phyloP scores from a whole-genome alignment of 2,329 filamentous ascomycete species.

The Pyrenochaeta sp. region DNA sequence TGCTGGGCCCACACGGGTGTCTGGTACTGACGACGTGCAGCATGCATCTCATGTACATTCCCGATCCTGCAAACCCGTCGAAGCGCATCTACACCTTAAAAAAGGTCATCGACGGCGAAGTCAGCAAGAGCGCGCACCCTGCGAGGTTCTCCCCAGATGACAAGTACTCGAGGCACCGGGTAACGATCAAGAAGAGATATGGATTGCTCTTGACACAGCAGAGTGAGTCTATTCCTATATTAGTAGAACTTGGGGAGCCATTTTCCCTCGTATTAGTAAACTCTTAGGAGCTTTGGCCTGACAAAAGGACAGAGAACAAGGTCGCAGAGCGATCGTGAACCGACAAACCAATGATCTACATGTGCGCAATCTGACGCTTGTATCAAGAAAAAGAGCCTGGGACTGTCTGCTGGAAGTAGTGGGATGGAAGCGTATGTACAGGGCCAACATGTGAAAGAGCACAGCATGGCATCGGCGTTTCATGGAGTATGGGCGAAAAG shows the following conservation, averaged over 20 bases:
- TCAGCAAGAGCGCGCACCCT: slow-evolving; percentile 95
- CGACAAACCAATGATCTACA: not conserved
- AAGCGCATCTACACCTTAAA: slow-evolving; percentile 95
- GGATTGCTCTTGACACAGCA: slow-evolving; percentile 86
- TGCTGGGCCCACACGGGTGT: not conserved
- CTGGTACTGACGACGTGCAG: slow-evolving; percentile 21
- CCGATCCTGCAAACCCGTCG: slow-evolving; percentile 72
- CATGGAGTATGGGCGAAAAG: not conserved
- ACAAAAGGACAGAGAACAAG: slow-evolving; percentile 31
- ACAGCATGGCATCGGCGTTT: not conserved
- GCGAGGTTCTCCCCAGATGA: slow-evolving; percentile 97
- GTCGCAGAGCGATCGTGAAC: slow-evolving; percentile 29
- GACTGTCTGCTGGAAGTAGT: not conserved
- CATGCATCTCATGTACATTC: slow-evolving; percentile 86
- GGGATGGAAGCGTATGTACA: not conserved
- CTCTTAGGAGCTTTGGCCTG: not conserved
- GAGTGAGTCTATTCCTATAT: slow-evolving; percentile 50
- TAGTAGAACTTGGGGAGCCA: too few relatives aligned
- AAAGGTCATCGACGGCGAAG: slow-evolving; percentile 81
- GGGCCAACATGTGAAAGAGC: not conserved
- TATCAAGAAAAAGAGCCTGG: too few relatives aligned
- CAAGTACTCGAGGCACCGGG: slow-evolving; percentile 94
- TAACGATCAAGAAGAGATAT: slow-evolving; percentile 94
- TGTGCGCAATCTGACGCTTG: too few relatives aligned
- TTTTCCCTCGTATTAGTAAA: too few relatives aligned